phyloP scores from a whole-genome alignment of 169 alveolate species.

The Perkinsus chesapeaki region DNA sequence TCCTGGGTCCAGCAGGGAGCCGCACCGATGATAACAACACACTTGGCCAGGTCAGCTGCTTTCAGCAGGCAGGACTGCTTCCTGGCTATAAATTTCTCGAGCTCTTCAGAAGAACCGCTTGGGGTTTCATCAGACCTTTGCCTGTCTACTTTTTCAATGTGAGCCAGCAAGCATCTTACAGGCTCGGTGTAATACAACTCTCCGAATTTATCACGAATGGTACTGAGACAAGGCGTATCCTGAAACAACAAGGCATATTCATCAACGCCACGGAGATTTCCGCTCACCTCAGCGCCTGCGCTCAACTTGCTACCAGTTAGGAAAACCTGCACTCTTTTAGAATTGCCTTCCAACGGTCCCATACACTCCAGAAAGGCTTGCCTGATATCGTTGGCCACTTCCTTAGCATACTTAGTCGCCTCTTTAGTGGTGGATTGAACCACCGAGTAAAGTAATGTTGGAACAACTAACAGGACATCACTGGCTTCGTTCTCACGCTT shows the following conservation, averaged over 20 bases:
- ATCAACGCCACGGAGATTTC: no score
- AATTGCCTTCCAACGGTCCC: not conserved
- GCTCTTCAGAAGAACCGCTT: no score
- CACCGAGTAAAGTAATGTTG: not conserved
- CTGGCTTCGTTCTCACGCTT: not conserved
- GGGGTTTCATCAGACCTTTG: no score
- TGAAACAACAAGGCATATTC: no score
- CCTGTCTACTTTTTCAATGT: not conserved
- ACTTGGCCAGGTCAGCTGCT: not conserved
- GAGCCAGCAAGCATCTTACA: not conserved
- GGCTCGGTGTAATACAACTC: not conserved
- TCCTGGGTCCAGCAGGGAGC: not conserved
- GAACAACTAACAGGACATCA: not conserved
- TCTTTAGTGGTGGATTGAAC: not conserved
- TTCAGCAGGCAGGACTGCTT: not conserved
- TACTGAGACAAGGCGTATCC: not conserved
- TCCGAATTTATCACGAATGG: not conserved
- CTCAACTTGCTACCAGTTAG: no score
- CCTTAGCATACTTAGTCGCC: not conserved
- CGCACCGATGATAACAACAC: not conserved
- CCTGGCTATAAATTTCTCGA: no score
- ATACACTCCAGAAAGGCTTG: not conserved
- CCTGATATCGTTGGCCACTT: not conserved
- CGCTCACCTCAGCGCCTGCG: no score
- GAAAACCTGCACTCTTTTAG: no score